phyloP scores from a whole-genome alignment of 2,329 filamentous ascomycete species.

The Chaetomium sp. region DNA sequence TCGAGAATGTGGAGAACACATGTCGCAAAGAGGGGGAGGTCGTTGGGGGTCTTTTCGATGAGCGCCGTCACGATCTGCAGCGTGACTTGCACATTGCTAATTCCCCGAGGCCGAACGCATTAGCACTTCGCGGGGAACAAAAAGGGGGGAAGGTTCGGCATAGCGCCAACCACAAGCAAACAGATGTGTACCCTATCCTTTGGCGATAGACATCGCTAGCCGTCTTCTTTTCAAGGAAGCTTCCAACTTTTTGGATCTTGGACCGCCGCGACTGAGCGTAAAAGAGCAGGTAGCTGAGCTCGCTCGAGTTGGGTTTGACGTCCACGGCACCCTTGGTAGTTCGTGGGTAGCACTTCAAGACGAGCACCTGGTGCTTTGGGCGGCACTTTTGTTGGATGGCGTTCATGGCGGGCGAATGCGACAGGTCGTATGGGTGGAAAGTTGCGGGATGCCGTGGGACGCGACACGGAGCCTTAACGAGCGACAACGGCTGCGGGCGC shows the following conservation, averaged over 20 bases:
- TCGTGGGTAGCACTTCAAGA: constrained; percentile 93
- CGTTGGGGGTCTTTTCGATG: constrained; percentile 86
- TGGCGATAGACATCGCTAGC: constrained; percentile 84
- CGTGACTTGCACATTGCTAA: constrained; percentile 86
- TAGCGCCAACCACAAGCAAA: neutral
- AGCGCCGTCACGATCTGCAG: constrained; percentile 86
- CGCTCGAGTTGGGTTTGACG: constrained; percentile 92
- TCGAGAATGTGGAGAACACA: constrained; percentile 80
- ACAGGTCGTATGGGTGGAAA: neutral
- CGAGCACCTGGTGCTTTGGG: constrained; percentile 93
- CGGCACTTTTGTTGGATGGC: constrained; percentile 64
- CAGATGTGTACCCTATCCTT: constrained; percentile 65
- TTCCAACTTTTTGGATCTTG: constrained; percentile 93
- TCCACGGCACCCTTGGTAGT: constrained; percentile 87
- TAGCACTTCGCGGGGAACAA: neutral
- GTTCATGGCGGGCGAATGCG: constrained; percentile 44
- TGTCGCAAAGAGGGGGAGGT: constrained; percentile 80
- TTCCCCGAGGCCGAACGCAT: neutral
- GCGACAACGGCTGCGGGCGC: too few relatives aligned
- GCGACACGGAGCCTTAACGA: neutral
- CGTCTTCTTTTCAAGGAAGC: constrained; percentile 90
- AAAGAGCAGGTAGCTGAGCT: constrained; percentile 94
- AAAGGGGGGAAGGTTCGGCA: neutral
- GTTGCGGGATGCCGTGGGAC: neutral
- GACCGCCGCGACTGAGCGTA: constrained; percentile 90